Evolutionary conservation across 352 stramenopile genomes (phyloP), one percentile per base, ranked within the genome.

Genomic region (Phytophthora nicotianae): DNA sequence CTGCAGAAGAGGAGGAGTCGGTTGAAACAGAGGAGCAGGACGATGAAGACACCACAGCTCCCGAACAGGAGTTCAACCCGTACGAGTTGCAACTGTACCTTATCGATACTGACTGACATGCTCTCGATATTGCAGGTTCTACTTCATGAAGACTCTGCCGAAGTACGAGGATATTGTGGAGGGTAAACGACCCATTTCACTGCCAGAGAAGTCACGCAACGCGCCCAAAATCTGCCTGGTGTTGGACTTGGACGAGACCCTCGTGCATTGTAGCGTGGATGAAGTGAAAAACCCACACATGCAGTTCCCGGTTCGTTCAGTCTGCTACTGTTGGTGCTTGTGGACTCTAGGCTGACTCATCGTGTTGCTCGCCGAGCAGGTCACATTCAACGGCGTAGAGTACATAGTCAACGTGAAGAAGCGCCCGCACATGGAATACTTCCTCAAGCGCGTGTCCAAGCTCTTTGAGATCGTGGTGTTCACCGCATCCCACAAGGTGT

Each of bases 391-490:
- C 67, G 95, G 93, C 51, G 83, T 92, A n/a, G 90, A 95, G 29
- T 98, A 99, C 69, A 87, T 80, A 26, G 97, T 99, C 13, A 98
- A 99, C 63, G 98, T 99, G 13, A 90, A 95, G 49, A 97, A 98
- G 77, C 88, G 98, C 35, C 98, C 98, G 14, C 90, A 97, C 60
- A 89, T 99, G 71, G 85, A 96, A 24, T 88, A 97, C 32, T 99
- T 99, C 73, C 76, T 99, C 26, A 83, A 91, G 37, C 80, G 81
- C 29, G 95, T 98, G 10, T 81, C 85, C 5, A 86, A 88, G 46
- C 80, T 96, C 21, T 99, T 99, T 63, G 98, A 99, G 71, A 95
- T 99, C n/a, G 90, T 99, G n/a, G 88, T 99, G 5, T 99, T 99
- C 75, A 99, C 98, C 2, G 98, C 98, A 0, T 98, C 90, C 23